Percentiles rank a stretch among this genome's conserved stretches.
Conservation (phyloP, 352 stramenopile species). For the Globisporangium paddicum region DNA sequence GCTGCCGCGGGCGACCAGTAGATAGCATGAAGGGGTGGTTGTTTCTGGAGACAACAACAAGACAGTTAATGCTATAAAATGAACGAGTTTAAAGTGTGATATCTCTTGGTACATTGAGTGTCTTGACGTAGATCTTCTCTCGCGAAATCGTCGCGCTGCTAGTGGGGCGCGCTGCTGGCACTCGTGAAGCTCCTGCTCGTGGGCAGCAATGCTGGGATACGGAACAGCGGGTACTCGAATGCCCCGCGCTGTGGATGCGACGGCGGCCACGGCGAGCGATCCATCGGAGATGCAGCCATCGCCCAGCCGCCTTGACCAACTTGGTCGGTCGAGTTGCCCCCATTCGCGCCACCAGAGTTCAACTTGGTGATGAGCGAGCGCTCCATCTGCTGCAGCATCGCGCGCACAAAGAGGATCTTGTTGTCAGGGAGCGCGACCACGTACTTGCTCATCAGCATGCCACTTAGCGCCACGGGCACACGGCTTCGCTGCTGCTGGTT, state of each 20-base stretch:
- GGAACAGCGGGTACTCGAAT: constrained; percentile 66
- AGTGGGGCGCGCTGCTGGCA: not conserved
- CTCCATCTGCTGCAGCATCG: constrained; percentile 86
- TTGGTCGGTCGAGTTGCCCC: constrained; percentile 13
- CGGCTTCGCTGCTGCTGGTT: constrained; percentile 8
- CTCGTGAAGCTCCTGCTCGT: constrained; percentile 23
- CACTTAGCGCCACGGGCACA: constrained; percentile 19
- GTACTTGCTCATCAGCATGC: constrained; percentile 80
- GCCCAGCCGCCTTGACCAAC: constrained; percentile 8
- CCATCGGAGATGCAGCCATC: constrained; percentile 36
- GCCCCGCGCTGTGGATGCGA: constrained; percentile 33
- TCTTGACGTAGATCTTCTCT: not conserved
- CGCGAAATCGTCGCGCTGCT: not conserved
- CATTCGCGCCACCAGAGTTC: constrained; percentile 21
- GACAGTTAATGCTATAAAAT: not conserved
- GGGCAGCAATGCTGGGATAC: constrained; percentile 31
- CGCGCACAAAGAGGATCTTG: constrained; percentile 75
- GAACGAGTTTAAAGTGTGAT: not conserved
- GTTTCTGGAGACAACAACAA: not conserved
- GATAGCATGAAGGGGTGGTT: not conserved
- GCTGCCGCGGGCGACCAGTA: not conserved
- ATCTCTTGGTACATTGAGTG: not conserved
- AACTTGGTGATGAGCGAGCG: constrained; percentile 66
- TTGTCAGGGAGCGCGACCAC: constrained; percentile 64
- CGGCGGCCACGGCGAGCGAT: constrained; percentile 30